phyloP scores from a whole-genome alignment of 345 rosid genomes.

The Kernera saxatilis region DNA sequence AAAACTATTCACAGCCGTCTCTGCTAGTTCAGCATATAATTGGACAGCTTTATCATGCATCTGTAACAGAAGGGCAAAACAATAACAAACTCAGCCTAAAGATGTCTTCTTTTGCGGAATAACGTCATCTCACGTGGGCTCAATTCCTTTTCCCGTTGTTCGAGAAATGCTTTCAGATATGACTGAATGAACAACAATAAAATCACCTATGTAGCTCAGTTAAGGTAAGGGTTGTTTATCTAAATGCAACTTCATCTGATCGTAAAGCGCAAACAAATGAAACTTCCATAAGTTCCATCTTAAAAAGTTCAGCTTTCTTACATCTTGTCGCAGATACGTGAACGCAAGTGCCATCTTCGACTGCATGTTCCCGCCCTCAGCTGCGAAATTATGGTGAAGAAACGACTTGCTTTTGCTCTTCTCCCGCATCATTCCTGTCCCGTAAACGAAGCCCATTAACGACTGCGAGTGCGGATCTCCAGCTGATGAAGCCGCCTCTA shows the following conservation, averaged over 20 bases:
- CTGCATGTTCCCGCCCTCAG: constrained; percentile 73
- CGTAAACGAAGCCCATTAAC: constrained; percentile 59
- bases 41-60: constrained; percentile 81
- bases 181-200: neutral
- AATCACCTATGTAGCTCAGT: neutral
- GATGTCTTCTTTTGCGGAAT: neutral
- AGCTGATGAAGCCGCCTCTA: constrained; percentile 47
- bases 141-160: neutral
- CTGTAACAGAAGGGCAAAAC: constrained; percentile 37
- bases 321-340: constrained; percentile 82
- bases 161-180: neutral
- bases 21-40: constrained; percentile 85
- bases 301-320: constrained; percentile 33
- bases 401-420: constrained; percentile 68
- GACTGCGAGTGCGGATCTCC: constrained; percentile 85
- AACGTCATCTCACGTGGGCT: neutral
- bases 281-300: neutral
- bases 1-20: constrained; percentile 84
- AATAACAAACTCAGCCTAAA: constrained; percentile 13
- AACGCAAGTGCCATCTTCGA: constrained; percentile 93
- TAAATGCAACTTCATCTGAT: neutral
- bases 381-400: constrained; percentile 70
- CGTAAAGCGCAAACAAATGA: neutral
- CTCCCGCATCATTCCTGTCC: constrained; percentile 68
- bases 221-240: neutral